A percentile compares a stretch with the other conserved stretches of the same genome.
phyloP scores from a whole-genome alignment of 2,329 filamentous ascomycete genomes.

The Phyllosticta capitalensis region DNA sequence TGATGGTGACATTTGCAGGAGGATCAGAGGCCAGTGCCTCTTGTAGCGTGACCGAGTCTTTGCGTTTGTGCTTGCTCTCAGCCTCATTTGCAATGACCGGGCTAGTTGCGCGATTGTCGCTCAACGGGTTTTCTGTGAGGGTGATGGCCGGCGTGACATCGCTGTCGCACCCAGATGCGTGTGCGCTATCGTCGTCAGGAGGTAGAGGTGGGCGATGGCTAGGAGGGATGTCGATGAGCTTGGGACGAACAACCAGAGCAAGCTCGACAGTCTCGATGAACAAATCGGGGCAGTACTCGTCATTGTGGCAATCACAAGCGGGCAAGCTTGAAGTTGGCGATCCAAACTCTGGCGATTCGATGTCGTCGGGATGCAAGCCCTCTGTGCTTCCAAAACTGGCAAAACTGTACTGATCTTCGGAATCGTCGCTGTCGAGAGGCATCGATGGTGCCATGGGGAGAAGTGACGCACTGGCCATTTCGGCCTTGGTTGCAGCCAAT shows the following conservation, averaged over 20 bases:
- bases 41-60: background rate
- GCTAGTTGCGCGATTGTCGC: background rate
- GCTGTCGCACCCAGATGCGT: background rate
- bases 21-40: background rate
- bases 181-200: background rate
- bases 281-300: slow-evolving; percentile 1
- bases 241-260: background rate
- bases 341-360: background rate
- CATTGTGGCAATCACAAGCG: background rate
- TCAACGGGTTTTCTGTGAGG: background rate
- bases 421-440: background rate
- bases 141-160: background rate
- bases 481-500: background rate
- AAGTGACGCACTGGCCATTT: background rate
- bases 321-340: background rate
- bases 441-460: background rate
- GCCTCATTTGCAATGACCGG: background rate
- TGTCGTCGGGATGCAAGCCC: background rate
- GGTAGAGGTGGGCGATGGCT: background rate
- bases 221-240: background rate
- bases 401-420: background rate
- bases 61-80: background rate
- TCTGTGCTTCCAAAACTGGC: background rate
- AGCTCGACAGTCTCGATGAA: background rate
- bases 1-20: background rate